Conservation (phyloP, 805 yeast species). For the Kuraishia hungarica region DNA sequence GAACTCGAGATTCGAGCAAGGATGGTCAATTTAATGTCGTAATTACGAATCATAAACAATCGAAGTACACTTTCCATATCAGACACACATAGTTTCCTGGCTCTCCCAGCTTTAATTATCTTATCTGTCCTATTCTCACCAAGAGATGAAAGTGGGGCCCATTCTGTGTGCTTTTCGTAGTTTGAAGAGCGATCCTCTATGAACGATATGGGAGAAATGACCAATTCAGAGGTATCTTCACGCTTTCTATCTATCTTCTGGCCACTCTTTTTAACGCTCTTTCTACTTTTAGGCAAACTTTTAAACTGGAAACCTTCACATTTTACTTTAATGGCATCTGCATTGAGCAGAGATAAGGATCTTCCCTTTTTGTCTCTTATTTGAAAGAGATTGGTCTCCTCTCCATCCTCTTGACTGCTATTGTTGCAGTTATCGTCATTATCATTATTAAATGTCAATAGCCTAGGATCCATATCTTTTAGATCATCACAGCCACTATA, state of each 20-base stretch:
- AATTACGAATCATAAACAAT: slow-evolving; percentile 14
- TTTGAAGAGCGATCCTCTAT: not conserved
- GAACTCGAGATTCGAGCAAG: slow-evolving; percentile 12
- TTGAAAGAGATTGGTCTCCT: too few species aligned
- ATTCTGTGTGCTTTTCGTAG: not conserved
- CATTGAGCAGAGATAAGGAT: not conserved
- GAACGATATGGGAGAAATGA: not conserved
- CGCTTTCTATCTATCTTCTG: not conserved
- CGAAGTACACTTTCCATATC: slow-evolving; percentile 15
- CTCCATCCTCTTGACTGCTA: too few species aligned
- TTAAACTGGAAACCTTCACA: too few species aligned
- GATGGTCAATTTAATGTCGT: slow-evolving; percentile 13
- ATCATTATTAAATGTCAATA: too few species aligned
- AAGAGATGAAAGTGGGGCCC: not conserved
- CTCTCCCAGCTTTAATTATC: slow-evolving; percentile 8
- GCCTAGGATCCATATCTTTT: not conserved
- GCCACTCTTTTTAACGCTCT: not conserved
- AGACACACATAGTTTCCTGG: slow-evolving; percentile 8
- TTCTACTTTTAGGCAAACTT: too few species aligned
- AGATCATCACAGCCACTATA: too few species aligned
- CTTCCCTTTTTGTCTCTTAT: not conserved
- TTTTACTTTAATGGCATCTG: not conserved
- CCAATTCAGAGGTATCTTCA: not conserved
- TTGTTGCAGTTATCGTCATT: too few species aligned
- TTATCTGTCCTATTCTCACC: not conserved